phyloP scores from a whole-genome alignment of 2,329 filamentous ascomycete genomes.

The Ploettnerulaceae sp. region DNA sequence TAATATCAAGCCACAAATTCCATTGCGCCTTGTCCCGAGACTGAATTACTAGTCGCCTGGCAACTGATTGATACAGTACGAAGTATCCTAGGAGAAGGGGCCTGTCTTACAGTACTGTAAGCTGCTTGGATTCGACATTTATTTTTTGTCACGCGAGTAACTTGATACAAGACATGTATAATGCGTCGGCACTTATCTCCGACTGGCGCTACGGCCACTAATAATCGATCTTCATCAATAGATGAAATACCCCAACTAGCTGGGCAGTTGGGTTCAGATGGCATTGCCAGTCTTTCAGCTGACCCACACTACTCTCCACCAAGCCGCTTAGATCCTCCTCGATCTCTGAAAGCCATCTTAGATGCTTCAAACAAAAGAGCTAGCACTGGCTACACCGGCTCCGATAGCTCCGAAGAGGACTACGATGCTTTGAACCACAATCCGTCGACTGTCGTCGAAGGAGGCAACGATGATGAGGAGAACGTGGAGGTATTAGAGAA shows the following conservation, averaged over 20 bases:
- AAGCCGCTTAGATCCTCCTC: conserved; percentile 16
- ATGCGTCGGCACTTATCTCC: not conserved
- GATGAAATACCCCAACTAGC: conserved; percentile 20
- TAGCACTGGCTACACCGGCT: conserved; percentile 17
- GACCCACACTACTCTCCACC: conserved; percentile 11
- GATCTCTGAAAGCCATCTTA: conserved; percentile 28
- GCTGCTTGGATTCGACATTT: no score
- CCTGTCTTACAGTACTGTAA: no score
- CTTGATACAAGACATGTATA: no score
- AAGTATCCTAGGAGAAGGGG: no score
- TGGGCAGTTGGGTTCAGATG: conserved; percentile 23
- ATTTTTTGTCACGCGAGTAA: no score
- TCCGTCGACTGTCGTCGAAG: conserved; percentile 26
- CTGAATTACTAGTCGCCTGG: no score
- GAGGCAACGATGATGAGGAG: conserved; percentile 34
- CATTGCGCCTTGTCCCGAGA: no score
- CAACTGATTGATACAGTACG: no score
- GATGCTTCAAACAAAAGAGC: conserved; percentile 15
- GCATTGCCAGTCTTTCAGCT: conserved; percentile 19
- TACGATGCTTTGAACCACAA: conserved; percentile 31
- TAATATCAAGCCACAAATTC: no score
- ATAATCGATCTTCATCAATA: conserved; percentile 16
- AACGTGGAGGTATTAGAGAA: conserved; percentile 14
- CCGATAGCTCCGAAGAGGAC: conserved; percentile 32
- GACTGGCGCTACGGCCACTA: not conserved